Conservation (phyloP, 331 rosid species). For the Phaseolus coccineus region DNA sequence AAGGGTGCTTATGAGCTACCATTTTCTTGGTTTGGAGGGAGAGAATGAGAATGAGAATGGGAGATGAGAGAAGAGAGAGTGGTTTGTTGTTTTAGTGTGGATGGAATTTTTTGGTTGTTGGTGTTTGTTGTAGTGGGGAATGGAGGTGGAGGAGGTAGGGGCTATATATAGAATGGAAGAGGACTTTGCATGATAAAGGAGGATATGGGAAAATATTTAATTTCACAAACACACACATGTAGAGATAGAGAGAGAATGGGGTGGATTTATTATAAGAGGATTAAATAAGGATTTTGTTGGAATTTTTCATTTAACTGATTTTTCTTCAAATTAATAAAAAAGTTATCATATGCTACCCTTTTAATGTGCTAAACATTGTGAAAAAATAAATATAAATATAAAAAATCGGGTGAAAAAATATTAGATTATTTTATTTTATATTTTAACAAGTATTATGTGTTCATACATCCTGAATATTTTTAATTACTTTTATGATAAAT, state of each 20-base stretch:
- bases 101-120: neutral
- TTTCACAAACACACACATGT: neutral
- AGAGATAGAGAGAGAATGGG: neutral
- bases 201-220: neutral
- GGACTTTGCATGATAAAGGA: slow-evolving; percentile 48
- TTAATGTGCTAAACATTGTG: too few species aligned
- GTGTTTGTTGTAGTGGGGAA: slow-evolving; percentile 25
- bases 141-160: slow-evolving; percentile 21
- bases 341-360: neutral
- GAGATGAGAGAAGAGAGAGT: neutral
- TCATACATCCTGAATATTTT: too few species aligned
- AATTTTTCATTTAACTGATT: neutral
- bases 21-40: slow-evolving; percentile 41
- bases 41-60: neutral
- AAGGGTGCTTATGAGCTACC: slow-evolving; percentile 51
- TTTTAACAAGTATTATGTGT: neutral
- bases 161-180: slow-evolving; percentile 51
- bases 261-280: neutral
- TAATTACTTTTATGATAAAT: neutral
- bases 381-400: too few species aligned
- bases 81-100: neutral
- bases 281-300: neutral
- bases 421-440: neutral
- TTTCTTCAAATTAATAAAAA: neutral
- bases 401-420: too few species aligned